phyloP scores from a whole-genome alignment of 192 early-diverging fungal genomes.

The Phlyctochytrium bullatum region DNA sequence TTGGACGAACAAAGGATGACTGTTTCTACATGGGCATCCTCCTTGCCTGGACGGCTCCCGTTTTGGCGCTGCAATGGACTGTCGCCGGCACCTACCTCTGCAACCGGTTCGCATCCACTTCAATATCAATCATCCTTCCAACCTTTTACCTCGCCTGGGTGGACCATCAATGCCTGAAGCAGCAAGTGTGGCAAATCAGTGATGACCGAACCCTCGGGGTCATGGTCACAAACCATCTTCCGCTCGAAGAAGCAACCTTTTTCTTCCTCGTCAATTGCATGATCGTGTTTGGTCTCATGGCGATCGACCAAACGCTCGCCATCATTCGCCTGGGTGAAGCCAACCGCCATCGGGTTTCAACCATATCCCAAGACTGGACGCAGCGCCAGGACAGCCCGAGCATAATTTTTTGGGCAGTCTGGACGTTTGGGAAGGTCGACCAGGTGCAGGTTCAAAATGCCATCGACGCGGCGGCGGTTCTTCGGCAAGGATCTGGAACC shows the following conservation, averaged over 20 bases:
- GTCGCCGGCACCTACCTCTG: conserved; percentile 46
- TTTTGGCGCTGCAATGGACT: conserved; percentile 48
- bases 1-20: neutral
- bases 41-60: conserved; percentile 45
- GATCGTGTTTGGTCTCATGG: conserved; percentile 33
- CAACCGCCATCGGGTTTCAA: neutral
- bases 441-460: neutral
- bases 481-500: conserved; percentile 23
- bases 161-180: conserved; percentile 40
- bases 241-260: conserved; percentile 55
- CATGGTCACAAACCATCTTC: conserved; percentile 36
- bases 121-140: conserved; percentile 27
- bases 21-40: conserved; percentile 49
- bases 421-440: neutral
- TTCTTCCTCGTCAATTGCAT: conserved; percentile 46
- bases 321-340: conserved; percentile 14
- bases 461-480: conserved; percentile 2
- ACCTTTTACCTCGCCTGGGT: conserved; percentile 50
- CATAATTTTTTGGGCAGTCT: neutral
- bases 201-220: conserved; percentile 33
- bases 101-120: conserved; percentile 14
- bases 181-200: conserved; percentile 49
- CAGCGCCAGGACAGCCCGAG: neutral
- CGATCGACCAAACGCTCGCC: conserved; percentile 32
- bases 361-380: neutral